Evolutionary conservation across 495 filamentous ascomycete genomes (phyloP), one percentile per base, ranked within the genome.

Genomic region (Penicillium waksmanii): DNA sequence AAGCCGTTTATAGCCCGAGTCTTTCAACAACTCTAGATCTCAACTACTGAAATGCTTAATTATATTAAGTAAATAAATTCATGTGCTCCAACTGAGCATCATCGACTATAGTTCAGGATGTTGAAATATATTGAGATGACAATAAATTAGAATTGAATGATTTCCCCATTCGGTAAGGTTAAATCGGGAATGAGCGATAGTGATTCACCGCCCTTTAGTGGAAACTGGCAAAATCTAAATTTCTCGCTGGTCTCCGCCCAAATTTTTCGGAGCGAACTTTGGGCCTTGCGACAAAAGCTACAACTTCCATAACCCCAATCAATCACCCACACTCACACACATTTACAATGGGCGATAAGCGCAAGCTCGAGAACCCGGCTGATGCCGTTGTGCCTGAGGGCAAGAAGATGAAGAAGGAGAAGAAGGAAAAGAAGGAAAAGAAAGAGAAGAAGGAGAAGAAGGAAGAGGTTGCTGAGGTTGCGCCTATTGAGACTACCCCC

Each of bases 331-430:
- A 27, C 55, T 36, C 50, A 63, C 51, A 50, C 44, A n/a, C 55
- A 15, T 23, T 36, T 43, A 71, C 54, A 68, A 80, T 78, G 73
- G 66, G 72, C 52, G 74, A 78, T 62, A 79, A 76, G 69, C 77
- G 77, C 73, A 80, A 80, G 69, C 71, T 75, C 64, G 62, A 69
- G 44, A 58, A 69, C n/a, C 49, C 58, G 35, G 66, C 52, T 42
- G 70, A 74, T 51, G 66, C 56, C 6, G 58, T 67, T 43, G 64
- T 70, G 61, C 71, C 75, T 11, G 60, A 76, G 56, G 72, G 66
- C 34, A 76, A 78, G 70, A 78, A 78, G 68, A 66, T 65, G 46
- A 77, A 77, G 68, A 67, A 66, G 51, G 69, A 75, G 38, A 61
- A 68, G 61, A 63, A 66, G 51, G 64, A 70, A 1, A 68, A 67